Evolutionary conservation across 192 early-diverging fungal genomes (phyloP), one percentile per base, ranked within the genome.

Genomic region (Funneliformis geosporum): DNA sequence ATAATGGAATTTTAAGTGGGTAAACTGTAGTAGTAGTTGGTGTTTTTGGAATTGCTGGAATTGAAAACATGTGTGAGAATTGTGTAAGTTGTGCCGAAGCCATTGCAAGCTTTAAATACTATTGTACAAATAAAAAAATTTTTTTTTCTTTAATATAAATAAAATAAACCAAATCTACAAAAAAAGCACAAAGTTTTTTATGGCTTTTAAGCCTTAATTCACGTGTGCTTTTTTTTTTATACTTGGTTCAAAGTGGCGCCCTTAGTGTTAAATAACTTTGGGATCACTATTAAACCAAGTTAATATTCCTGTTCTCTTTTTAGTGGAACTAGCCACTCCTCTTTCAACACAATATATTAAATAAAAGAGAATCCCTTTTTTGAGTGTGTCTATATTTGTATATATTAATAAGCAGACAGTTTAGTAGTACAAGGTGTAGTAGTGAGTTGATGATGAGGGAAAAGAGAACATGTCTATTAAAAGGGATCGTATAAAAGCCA

Each of bases 11-110:
- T n/a, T 2, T 3, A 69, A 69, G 18, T n/a, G 67, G 67, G 39
- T 43, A 69, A 21, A 69, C 38, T 55, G 14, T 55, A 40, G 67
- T 18, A 18, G n/a, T n/a, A 69, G 67, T 40, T 4, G 38, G 8
- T n/a, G 33, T 43, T 69, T 69, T 43, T 21, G 38, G 66, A 14
- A 68, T 68, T 7, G 33, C 7, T 1, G 66, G 38, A 69, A 69
- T 69, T 18, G 33, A 23, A 44, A 43, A 69, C 40, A 69, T 69
- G 1, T 38, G 39, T 21, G 67, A 43, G 40, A 69, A 69, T n/a
- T 38, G 39, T 40, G 67, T 43, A n/a, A 69, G 39, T 42, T 69
- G 67, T 21, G 67, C 67, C 21, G 67, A 69, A 69, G 67, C 39
- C 67, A 69, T 69, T 21, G 9, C 6, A 14, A 39, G 8, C 40